Percentiles rank a stretch among this genome's conserved stretches.
Evolutionary conservation across 768 basidiomycete species (phyloP).

Genomic region (Rickenella mellea): DNA sequence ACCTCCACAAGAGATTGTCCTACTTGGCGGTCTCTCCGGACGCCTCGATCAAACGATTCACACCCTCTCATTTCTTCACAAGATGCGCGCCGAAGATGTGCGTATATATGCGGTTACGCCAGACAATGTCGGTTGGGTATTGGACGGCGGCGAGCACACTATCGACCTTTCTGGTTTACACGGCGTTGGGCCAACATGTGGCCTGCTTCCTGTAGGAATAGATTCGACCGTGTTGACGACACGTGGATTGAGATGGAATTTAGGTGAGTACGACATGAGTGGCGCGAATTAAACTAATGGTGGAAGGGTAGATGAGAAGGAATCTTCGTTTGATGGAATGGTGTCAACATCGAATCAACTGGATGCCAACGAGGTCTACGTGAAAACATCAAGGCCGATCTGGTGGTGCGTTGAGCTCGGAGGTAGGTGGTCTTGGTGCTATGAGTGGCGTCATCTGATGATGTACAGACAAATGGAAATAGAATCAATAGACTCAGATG

Average conservation of each 20-base stretch:
- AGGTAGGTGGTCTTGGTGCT: too few species aligned
- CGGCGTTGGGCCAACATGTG: constrained; percentile 80
- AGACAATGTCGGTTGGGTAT: constrained; percentile 85
- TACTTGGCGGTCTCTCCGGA: constrained; percentile 85
- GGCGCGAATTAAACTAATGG: not conserved
- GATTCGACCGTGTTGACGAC: constrained; percentile 73
- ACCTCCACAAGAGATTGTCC: constrained; percentile 52
- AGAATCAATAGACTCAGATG: too few species aligned
- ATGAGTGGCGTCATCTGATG: too few species aligned
- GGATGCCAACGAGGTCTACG: constrained; percentile 57
- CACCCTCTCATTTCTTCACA: constrained; percentile 76
- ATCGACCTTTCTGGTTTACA: constrained; percentile 70
- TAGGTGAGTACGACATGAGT: constrained; percentile 57
- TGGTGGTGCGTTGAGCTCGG: constrained; percentile 91
- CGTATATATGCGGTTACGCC: constrained; percentile 76
- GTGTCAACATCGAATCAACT: constrained; percentile 95
- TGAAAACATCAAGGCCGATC: constrained; percentile 75
- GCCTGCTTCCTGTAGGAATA: constrained; percentile 86
- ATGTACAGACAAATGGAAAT: too few species aligned
- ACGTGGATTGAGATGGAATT: constrained; percentile 80
- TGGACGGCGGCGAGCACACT: constrained; percentile 71
- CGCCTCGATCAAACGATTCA: constrained; percentile 93
- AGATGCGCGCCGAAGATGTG: constrained; percentile 51
- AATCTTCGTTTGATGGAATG: constrained; percentile 75
- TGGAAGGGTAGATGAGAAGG: constrained; percentile 34